Evolutionary conservation across 345 rosid genomes (phyloP).

Genomic region (Salix arbutifolia): DNA sequence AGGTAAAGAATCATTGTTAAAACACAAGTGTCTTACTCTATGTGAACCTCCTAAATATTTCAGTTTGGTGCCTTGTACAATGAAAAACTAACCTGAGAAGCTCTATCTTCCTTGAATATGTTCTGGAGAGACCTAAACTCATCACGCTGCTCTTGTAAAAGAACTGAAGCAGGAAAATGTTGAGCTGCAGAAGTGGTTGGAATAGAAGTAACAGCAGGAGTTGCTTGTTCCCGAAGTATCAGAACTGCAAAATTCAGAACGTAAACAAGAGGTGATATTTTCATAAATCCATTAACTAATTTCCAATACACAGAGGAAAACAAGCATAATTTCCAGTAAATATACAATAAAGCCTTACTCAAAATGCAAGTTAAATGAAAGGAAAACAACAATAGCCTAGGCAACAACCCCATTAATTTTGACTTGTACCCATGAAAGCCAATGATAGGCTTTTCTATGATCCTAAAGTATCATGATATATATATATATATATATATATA

Average conservation of each 20-base stretch:
- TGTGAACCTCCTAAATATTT: neutral
- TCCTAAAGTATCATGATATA: neutral
- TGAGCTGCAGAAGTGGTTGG: conserved; percentile 49
- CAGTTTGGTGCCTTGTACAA: neutral
- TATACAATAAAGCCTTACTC: neutral
- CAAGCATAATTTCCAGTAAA: neutral
- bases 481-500: too few relatives aligned
- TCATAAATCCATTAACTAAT: neutral
- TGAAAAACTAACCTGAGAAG: conserved; percentile 43
- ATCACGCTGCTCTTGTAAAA: conserved; percentile 68
- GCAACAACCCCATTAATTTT: neutral
- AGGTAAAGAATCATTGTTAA: neutral
- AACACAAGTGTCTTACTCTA: neutral
- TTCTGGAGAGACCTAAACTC: conserved; percentile 45
- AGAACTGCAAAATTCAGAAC: conserved; percentile 33
- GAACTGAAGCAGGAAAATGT: conserved; percentile 65
- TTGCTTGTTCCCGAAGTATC: conserved; percentile 54
- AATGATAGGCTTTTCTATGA: neutral
- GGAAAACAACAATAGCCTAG: neutral
- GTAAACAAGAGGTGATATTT: neutral
- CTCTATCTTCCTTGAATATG: conserved; percentile 45
- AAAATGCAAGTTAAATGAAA: neutral
- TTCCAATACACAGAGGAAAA: neutral
- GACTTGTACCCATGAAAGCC: neutral
- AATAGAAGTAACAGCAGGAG: conserved; percentile 43